These are phyloP conservation scores for Clitoria ternatea DNA, from an alignment of 306 rosid genomes.

Conservation along the genomic window DNA sequence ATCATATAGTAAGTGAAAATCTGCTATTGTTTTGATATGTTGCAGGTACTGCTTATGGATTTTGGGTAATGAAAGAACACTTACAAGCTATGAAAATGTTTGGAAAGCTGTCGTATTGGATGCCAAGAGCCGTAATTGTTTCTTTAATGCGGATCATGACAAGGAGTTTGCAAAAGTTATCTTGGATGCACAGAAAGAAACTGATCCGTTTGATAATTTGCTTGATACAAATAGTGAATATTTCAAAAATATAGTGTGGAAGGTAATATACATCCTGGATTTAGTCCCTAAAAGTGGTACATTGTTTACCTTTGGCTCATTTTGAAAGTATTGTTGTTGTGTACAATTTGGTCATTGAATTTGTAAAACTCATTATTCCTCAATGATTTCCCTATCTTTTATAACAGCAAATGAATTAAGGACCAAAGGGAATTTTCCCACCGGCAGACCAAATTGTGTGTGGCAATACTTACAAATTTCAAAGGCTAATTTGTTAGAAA, in stretches of 20 bases:
- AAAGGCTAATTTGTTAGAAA: too few species aligned
- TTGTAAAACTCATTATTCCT: too few species aligned
- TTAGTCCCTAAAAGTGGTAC: too few species aligned
- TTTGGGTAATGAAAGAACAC: conserved; percentile 54
- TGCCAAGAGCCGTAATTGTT: conserved; percentile 47
- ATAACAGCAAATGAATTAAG: too few species aligned
- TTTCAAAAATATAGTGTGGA: conserved; percentile 54
- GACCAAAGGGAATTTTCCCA: too few species aligned
- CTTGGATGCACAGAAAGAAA: conserved; percentile 37
- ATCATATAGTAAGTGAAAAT: not conserved
- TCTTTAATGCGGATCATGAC: conserved; percentile 54
- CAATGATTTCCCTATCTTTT: too few species aligned
- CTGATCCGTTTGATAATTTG: conserved; percentile 53
- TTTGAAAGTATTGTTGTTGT: too few species aligned
- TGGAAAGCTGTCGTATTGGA: conserved; percentile 51
- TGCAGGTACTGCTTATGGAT: conserved; percentile 70
- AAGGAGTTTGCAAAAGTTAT: conserved; percentile 49
- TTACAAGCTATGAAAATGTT: conserved; percentile 29
- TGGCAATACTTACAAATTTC: too few species aligned
- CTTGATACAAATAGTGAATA: conserved; percentile 46
- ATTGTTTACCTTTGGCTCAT: too few species aligned
- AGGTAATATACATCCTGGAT: conserved; percentile 35
- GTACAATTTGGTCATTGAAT: too few species aligned
- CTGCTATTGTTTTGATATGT: not conserved
- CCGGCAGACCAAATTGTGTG: too few species aligned